Evolutionary conservation across 768 basidiomycete genomes (phyloP).

Genomic region (Solioccasus polychromus): DNA sequence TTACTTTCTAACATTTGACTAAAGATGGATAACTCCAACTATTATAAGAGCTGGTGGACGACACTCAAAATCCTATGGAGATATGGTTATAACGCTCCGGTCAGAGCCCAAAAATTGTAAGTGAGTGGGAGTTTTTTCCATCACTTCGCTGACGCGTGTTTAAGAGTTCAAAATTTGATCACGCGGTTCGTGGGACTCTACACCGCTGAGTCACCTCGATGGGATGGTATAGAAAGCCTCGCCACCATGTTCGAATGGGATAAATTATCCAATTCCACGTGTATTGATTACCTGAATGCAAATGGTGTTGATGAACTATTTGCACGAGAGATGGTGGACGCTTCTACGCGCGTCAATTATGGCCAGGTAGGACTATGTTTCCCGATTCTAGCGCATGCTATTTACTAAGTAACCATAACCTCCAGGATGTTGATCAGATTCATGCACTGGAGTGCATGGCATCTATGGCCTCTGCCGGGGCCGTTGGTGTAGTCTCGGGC

Average conservation of each 20-base stretch:
- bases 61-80: constrained; percentile 72
- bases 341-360: constrained; percentile 81
- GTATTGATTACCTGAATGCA: constrained; percentile 52
- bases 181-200: constrained; percentile 57
- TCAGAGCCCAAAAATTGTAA: constrained; percentile 54
- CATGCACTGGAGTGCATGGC: constrained; percentile 74
- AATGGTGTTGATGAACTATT: constrained; percentile 58
- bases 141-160: constrained; percentile 1
- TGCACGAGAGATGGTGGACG: constrained; percentile 73
- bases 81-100: constrained; percentile 67
- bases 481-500: constrained; percentile 67
- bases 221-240: constrained; percentile 59
- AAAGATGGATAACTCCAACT: constrained; percentile 42
- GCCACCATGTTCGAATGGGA: constrained; percentile 52
- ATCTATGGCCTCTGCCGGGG: constrained; percentile 71
- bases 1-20: constrained; percentile 1
- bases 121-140: constrained; percentile 9
- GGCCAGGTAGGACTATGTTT: constrained; percentile 50
- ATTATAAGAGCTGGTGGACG: constrained; percentile 58
- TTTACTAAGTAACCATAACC: neutral
- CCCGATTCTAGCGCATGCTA: neutral
- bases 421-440: constrained; percentile 62
- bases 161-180: constrained; percentile 56
- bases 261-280: constrained; percentile 47
- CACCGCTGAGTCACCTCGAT: constrained; percentile 49